Evolutionary conservation across 2,329 filamentous ascomycete species (phyloP), one percentile per base, ranked within the genome.

Genomic region (Aspergillus melleus): DNA sequence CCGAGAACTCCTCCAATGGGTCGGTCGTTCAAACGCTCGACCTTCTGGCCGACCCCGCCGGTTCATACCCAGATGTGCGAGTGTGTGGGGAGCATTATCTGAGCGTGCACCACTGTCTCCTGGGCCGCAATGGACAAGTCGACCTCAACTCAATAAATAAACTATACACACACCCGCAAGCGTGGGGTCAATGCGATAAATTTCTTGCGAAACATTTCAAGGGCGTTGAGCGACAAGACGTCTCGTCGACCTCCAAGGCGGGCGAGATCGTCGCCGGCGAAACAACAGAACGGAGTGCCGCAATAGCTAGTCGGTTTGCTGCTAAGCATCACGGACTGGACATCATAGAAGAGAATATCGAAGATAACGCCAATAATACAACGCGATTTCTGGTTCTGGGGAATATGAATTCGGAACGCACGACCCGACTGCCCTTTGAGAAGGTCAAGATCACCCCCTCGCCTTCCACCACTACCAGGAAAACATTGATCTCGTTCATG

Each of bases 1-100:
- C 96, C 76, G 94, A 98, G 74, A 99, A 99, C 80, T 96, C 91
- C 46, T 94, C 91, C 72, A 96, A 98, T 76, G 95, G 95, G 70
- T 89, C 90, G 57, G 95, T 99, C 53, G 87, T 95, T 58, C 90
- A 92, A 75, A 96, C 93, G 0, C 84, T 98, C 24, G 93, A 97
- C 76, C 86, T 94, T 65, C 86, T 99, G 61, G 91, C 91, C 65
- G 92, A 96, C 77, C 83, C 90, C 26, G 79, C 86, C 44, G 77
- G 76, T 47, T 76, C 78, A 49, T 91, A 90, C 72, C 81, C 82
- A 11, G 86, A 90, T 71, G 83, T 97, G 50, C 82, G 84, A 52
- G 90, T 98, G 46, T 90, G 88, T 71, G 91, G 86, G 50, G 95
- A 98, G 79, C 85, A 89, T 59, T 97, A 96, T 70, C 83, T 98